Conservation (phyloP, 495 filamentous ascomycete genomes). For the Tuber brumale region DNA sequence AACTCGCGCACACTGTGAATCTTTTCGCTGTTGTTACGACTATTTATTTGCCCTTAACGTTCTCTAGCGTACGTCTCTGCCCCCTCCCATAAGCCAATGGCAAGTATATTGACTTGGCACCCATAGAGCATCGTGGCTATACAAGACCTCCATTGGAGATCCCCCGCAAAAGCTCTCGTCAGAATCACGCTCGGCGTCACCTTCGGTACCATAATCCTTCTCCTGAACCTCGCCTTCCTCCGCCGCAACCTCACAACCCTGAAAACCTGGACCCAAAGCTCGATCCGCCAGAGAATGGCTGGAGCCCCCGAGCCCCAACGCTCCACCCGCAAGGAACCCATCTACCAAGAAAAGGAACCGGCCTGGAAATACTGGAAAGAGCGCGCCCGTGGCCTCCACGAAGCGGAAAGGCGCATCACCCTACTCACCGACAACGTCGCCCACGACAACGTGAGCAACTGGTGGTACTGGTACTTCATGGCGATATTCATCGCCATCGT, state of each 20-base stretch:
- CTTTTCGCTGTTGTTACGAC: constrained; percentile 8
- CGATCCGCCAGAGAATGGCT: neutral
- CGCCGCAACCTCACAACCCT: neutral
- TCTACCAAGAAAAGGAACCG: neutral
- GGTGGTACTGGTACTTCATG: constrained; percentile 8
- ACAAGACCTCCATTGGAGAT: neutral
- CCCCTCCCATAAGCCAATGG: neutral
- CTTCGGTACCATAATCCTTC: neutral
- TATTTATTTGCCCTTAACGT: constrained; percentile 1
- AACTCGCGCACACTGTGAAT: neutral
- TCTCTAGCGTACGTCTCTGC: neutral
- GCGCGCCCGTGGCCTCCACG: neutral
- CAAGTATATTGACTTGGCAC: neutral
- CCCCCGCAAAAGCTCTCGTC: neutral
- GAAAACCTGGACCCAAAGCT: neutral
- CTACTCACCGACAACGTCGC: neutral
- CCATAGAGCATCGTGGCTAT: neutral
- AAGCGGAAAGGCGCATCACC: neutral
- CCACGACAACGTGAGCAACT: neutral
- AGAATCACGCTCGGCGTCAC: neutral
- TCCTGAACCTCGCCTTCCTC: neutral
- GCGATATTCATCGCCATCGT: neutral
- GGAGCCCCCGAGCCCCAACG: neutral
- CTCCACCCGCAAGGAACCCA: neutral
- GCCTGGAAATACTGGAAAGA: neutral